Evolutionary conservation across 768 basidiomycete genomes (phyloP), one percentile per base, ranked within the genome.

Genomic region (Tylopilus subfusipes): DNA sequence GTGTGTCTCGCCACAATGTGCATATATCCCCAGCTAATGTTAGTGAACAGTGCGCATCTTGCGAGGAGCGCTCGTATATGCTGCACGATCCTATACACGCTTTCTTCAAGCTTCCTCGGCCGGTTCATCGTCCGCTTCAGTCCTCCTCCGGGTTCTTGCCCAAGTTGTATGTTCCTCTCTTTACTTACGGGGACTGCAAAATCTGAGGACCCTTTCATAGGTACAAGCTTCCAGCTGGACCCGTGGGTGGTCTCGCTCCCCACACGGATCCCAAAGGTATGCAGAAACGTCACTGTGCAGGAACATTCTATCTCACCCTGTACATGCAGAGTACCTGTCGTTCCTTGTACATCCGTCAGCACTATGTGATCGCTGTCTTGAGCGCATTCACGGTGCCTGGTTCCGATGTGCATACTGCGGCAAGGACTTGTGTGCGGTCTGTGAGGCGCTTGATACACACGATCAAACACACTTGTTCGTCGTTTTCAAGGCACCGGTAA

Each of bases 371-470:
- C 82, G 85, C 42, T 95, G 95, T 68, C 82, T 93, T 76, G 80
- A 78, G 24, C 80, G 78, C 47, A 95, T 97, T 50, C 73, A 76
- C n/a, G 95, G 95, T 16, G 82, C 83, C 60, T 98, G 95, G 95
- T 89, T 86, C 71, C 82, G 88, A 60, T 98, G 95, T 64, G 92
- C 84, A 5, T 91, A 93, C 65, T 97, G 94, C 64, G 78, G 79
- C 7, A 85, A 82, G 60, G 95, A 98, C 67, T 74, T 96, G n/a
- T 97, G 95, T 71, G 83, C 84, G 39, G 79, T 79, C 29, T 96
- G 94, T 62, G 89, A 94, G 68, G 77, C 74, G 43, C 73, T 88
- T 25, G 92, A 92, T 63, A 86, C 87, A 42, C 94, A 97, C 64
- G 82, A 94, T 61, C 77, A 82, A 55, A 83, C 82, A 1, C 94